Evolutionary conservation across 306 rosid species (phyloP).

Genomic region (Inga laurina): DNA sequence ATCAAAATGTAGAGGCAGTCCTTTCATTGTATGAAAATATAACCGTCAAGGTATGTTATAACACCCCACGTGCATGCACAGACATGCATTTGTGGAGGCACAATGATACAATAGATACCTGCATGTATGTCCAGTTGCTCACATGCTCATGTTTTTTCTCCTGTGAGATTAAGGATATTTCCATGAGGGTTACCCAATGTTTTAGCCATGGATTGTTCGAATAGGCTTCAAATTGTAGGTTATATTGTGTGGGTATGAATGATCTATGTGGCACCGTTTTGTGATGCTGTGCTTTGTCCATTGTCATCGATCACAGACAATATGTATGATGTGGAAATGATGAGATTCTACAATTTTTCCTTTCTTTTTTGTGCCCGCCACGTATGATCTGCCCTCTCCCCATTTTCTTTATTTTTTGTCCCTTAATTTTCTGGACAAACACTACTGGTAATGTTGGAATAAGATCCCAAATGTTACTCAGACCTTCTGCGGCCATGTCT

Average conservation of each 20-base stretch:
- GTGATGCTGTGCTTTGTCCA: neutral
- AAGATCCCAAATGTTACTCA: neutral
- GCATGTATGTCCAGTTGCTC: neutral
- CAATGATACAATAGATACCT: neutral
- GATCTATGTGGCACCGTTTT: neutral
- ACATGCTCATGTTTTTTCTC: neutral
- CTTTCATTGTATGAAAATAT: slow-evolving; percentile 72
- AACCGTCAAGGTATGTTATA: slow-evolving; percentile 61
- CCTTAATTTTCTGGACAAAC: neutral
- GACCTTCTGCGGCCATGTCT: neutral
- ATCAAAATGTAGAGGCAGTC: slow-evolving; percentile 86
- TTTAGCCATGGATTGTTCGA: neutral
- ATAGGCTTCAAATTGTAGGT: neutral
- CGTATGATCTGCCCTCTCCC: neutral
- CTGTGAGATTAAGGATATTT: neutral
- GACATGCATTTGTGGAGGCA: neutral
- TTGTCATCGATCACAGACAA: neutral
- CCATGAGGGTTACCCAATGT: neutral
- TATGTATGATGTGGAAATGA: neutral
- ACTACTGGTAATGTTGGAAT: neutral
- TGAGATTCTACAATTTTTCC: neutral
- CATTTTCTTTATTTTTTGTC: neutral
- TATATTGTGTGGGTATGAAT: neutral
- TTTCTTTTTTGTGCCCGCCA: neutral
- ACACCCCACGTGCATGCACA: neutral